phyloP scores from a whole-genome alignment of 2,329 filamentous ascomycete genomes.

The Sporothrix variecibatus region DNA sequence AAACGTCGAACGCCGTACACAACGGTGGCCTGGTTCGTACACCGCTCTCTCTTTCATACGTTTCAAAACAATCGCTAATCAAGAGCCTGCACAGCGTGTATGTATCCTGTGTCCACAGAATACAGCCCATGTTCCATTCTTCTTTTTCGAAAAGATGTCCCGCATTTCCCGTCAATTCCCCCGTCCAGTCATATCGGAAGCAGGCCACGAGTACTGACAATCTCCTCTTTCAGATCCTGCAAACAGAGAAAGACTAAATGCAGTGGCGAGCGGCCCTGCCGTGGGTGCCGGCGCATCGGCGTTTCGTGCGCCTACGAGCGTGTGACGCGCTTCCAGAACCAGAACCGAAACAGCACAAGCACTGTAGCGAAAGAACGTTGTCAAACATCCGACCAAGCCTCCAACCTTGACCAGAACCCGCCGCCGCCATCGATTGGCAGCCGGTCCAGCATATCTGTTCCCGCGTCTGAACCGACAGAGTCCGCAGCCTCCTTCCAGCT shows the following conservation, averaged over 20 bases:
- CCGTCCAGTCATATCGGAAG: not conserved
- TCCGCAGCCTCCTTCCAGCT: not conserved
- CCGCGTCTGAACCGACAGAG: not conserved
- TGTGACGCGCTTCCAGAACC: conserved; percentile 5
- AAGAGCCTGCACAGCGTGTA: not conserved
- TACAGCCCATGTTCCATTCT: not conserved
- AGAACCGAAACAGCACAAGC: not conserved
- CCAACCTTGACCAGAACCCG: not conserved
- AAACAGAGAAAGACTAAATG: conserved; percentile 15
- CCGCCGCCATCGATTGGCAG: not conserved
- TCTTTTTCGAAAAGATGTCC: not conserved
- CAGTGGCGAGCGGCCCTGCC: conserved; percentile 5
- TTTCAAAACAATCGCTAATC: not conserved
- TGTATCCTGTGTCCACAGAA: not conserved
- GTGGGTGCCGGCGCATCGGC: conserved; percentile 5
- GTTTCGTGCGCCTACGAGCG: conserved; percentile 1
- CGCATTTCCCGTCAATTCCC: not conserved
- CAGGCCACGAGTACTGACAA: not conserved
- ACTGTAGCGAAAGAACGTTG: not conserved
- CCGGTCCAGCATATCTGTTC: not conserved
- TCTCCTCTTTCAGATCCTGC: not conserved
- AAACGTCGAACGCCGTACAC: conserved; percentile 13
- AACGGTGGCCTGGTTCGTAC: conserved; percentile 13
- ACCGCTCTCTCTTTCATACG: not conserved
- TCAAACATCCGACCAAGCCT: not conserved